A percentile compares a stretch with the other conserved stretches of the same genome.
phyloP scores from a whole-genome alignment of 2,329 filamentous ascomycete genomes.

The Penicillium hordei region DNA sequence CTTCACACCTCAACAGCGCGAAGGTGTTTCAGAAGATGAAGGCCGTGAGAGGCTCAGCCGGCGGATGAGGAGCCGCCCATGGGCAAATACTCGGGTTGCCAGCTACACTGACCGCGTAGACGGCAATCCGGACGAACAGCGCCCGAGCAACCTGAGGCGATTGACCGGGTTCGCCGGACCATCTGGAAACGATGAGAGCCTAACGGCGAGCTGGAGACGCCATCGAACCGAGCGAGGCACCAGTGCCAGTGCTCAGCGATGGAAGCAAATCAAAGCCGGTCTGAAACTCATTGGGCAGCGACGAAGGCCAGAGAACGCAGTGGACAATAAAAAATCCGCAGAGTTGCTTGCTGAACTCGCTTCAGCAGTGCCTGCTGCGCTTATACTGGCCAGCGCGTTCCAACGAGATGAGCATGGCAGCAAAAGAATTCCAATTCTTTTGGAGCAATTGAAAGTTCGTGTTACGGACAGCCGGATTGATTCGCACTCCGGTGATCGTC shows the following conservation, averaged over 20 bases:
- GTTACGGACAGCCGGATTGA: constrained; percentile 79
- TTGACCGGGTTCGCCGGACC: constrained; percentile 64
- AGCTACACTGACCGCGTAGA: constrained; percentile 54
- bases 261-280: constrained; percentile 89
- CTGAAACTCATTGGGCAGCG: constrained; percentile 73
- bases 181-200: constrained; percentile 60
- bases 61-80: constrained; percentile 59
- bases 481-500: constrained; percentile 58
- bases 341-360: constrained; percentile 94
- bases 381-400: constrained; percentile 97
- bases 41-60: constrained; percentile 64
- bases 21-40: constrained; percentile 73
- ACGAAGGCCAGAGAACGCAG: constrained; percentile 77
- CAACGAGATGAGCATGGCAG: constrained; percentile 95
- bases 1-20: constrained; percentile 55
- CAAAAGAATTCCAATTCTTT: constrained; percentile 87
- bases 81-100: constrained; percentile 51
- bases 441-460: constrained; percentile 89
- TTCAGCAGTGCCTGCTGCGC: constrained; percentile 85
- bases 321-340: constrained; percentile 92
- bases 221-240: constrained; percentile 64
- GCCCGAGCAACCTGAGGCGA: constrained; percentile 64
- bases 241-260: constrained; percentile 74
- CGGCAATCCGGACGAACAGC: constrained; percentile 54
- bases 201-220: constrained; percentile 55